Conservation (phyloP, 1,139 yeast genomes). For the Geotrichum armillariae region DNA sequence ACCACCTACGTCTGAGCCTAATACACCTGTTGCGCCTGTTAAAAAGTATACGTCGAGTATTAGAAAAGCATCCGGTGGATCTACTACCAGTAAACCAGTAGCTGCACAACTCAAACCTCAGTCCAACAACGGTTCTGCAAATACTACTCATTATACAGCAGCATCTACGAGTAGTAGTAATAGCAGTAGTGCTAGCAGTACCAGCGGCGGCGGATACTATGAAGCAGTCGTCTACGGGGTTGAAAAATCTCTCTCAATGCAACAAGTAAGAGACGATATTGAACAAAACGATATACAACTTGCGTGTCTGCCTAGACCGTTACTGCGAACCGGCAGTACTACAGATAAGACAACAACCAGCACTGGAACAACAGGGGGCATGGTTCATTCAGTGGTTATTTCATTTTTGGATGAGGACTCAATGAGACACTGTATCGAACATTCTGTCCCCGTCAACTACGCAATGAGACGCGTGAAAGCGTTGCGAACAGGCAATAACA, state of each 20-base stretch:
- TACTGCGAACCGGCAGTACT: conserved; percentile 5
- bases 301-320: conserved; percentile 18
- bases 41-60: background rate
- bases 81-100: background rate
- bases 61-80: background rate
- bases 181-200: background rate
- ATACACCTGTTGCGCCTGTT: background rate
- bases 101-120: background rate
- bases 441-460: conserved; percentile 14
- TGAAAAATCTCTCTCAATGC: conserved; percentile 16
- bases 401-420: conserved; percentile 11
- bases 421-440: conserved; percentile 11
- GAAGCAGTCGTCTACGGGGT: conserved; percentile 21
- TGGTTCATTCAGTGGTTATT: conserved; percentile 18
- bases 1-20: background rate
- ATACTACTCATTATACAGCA: background rate
- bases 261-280: conserved; percentile 13
- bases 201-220: background rate
- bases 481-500: conserved; percentile 2
- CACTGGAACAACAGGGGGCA: background rate
- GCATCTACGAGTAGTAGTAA: background rate
- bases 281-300: conserved; percentile 9
- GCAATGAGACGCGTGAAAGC: conserved; percentile 18
- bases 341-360: background rate
- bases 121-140: background rate